Evolutionary conservation across 225 moss, liverwort and hornwort genomes (phyloP).

Genomic region (Polytrichum formosum): DNA sequence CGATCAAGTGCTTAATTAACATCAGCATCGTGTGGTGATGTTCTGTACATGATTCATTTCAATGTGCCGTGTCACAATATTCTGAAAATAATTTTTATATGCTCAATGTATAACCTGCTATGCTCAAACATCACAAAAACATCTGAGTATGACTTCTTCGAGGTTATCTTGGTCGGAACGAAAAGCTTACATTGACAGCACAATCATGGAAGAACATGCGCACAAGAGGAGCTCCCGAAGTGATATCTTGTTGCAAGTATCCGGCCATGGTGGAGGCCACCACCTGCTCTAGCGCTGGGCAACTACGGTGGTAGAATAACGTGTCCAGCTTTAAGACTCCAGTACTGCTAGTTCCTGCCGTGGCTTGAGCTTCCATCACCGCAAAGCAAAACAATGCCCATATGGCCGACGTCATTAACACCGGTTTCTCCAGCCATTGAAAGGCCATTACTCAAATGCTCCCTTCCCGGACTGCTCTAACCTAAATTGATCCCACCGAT

Average conservation of each 20-base stretch:
- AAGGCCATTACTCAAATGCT: conserved; percentile 20
- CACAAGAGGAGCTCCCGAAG: conserved; percentile 50
- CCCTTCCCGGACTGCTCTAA: conserved; percentile 3
- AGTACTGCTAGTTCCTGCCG: neutral
- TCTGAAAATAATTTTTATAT: neutral
- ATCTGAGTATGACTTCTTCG: no score
- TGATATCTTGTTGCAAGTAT: conserved; percentile 39
- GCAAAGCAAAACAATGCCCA: conserved; percentile 20
- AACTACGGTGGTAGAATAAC: conserved; percentile 32
- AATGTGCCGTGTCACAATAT: no score
- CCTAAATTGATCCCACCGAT: neutral
- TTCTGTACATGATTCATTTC: no score
- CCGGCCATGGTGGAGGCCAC: conserved; percentile 45
- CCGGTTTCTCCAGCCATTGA: neutral
- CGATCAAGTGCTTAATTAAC: no score
- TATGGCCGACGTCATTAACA: conserved; percentile 2
- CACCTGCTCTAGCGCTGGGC: conserved; percentile 39
- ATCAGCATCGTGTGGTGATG: no score
- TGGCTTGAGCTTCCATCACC: conserved; percentile 20
- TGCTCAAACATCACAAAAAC: no score
- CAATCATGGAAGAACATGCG: conserved; percentile 67
- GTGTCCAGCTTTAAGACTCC: conserved; percentile 27
- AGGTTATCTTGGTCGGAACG: neutral
- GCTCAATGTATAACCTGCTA: neutral
- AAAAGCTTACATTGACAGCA: conserved; percentile 44